phyloP scores from a whole-genome alignment of 169 alveolate species.

The Cytauxzoon felis region DNA sequence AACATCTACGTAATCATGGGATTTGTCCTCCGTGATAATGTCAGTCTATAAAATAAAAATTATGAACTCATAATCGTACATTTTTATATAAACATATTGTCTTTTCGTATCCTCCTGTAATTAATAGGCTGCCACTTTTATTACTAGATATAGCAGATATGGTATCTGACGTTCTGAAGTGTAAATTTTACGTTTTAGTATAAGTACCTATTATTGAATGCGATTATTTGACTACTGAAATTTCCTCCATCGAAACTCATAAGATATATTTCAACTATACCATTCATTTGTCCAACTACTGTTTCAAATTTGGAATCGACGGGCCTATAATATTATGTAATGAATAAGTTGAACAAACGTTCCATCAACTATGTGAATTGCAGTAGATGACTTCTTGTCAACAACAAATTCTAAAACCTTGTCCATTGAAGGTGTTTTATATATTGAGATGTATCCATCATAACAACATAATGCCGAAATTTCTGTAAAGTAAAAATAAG shows the following conservation, averaged over 20 bases:
- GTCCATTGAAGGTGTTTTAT: neutral
- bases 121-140: slow-evolving; percentile 5
- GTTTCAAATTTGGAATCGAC: slow-evolving; percentile 11
- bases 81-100: slow-evolving; percentile 31
- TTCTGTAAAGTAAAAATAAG: neutral
- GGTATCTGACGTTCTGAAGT: slow-evolving; percentile 24
- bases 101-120: slow-evolving; percentile 41
- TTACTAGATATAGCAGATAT: slow-evolving; percentile 27
- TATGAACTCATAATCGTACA: neutral
- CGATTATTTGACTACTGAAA: slow-evolving; percentile 13
- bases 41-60: neutral
- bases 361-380: slow-evolving; percentile 4
- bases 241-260: slow-evolving; percentile 4
- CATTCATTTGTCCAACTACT: slow-evolving; percentile 43
- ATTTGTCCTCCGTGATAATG: slow-evolving; percentile 1
- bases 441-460: slow-evolving; percentile 37
- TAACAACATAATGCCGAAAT: slow-evolving; percentile 27
- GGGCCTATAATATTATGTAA: neutral
- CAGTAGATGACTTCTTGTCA: slow-evolving; percentile 16
- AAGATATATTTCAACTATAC: slow-evolving; percentile 41
- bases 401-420: slow-evolving; percentile 17
- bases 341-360: neutral
- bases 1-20: no score
- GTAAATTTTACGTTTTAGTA: neutral
- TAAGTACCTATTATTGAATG: slow-evolving; percentile 29